phyloP scores from a whole-genome alignment of 176 grass and related monocot genomes.

The Carex scoparia region DNA sequence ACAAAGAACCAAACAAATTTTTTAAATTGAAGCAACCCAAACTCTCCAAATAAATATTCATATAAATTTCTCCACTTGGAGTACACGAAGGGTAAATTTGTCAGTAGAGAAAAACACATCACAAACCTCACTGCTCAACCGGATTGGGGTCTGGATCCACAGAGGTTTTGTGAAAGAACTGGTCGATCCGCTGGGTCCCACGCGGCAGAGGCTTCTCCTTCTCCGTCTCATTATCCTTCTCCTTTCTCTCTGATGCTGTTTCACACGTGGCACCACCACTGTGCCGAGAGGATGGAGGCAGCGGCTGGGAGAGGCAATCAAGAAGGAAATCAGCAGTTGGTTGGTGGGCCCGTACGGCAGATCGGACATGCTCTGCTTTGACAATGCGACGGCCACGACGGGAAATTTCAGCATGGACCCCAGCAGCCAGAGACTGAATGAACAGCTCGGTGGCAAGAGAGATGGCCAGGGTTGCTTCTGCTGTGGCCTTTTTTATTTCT shows the following conservation, averaged over 20 bases:
- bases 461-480: conserved; percentile 64
- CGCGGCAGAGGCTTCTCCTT: conserved; percentile 43
- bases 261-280: neutral
- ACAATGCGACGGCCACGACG: conserved; percentile 37
- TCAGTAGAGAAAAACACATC: neutral
- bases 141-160: conserved; percentile 14
- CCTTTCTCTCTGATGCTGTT: neutral
- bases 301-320: conserved; percentile 48
- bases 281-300: neutral
- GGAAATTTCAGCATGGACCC: conserved; percentile 34
- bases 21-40: neutral
- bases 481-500: conserved; percentile 74
- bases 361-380: conserved; percentile 45
- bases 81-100: neutral
- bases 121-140: neutral
- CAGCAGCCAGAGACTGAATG: conserved; percentile 44
- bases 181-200: conserved; percentile 76
- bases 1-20: too few relatives aligned
- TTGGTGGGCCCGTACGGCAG: conserved; percentile 48
- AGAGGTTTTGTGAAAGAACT: conserved; percentile 66
- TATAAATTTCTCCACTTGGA: neutral
- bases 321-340: conserved; percentile 79
- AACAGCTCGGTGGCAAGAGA: conserved; percentile 74
- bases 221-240: neutral
- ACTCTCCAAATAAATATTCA: neutral